Evolutionary conservation across 371 early-diverging fungal species (phyloP).

Genomic region (Smittium culicis): DNA sequence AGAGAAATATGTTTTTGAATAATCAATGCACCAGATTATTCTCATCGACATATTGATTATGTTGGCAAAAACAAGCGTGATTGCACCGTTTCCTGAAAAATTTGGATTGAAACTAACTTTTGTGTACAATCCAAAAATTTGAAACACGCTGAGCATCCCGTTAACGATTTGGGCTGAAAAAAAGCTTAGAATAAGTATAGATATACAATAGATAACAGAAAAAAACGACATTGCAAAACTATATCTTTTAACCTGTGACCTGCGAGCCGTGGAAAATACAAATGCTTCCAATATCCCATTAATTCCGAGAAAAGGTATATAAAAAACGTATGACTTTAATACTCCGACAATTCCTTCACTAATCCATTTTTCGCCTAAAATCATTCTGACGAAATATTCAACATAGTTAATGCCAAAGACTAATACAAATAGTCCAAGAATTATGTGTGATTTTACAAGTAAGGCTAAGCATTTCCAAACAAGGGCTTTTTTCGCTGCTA

Average conservation of each 20-base stretch:
- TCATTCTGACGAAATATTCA: conserved; percentile 47
- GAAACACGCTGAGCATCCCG: conserved; percentile 40
- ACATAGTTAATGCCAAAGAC: conserved; percentile 77
- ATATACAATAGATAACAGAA: conserved; percentile 50
- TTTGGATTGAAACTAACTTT: no score
- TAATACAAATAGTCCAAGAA: conserved; percentile 64
- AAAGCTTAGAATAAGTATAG: conserved; percentile 44
- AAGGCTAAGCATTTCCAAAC: conserved; percentile 31
- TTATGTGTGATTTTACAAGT: conserved; percentile 56
- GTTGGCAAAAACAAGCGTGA: conserved; percentile 54
- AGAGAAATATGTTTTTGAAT: conserved; percentile 11
- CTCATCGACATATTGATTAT: conserved; percentile 67
- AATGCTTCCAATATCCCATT: conserved; percentile 93
- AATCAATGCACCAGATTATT: conserved; percentile 29
- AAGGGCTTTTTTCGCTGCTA: neutral
- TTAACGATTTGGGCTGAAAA: conserved; percentile 45
- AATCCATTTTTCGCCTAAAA: conserved; percentile 53
- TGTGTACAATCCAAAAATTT: neutral
- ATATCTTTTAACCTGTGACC: conserved; percentile 40
- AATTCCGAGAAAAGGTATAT: conserved; percentile 84
- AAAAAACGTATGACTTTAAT: conserved; percentile 63
- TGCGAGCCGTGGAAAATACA: conserved; percentile 67
- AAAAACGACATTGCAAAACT: conserved; percentile 62
- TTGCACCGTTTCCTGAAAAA: neutral
- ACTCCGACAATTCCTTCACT: conserved; percentile 34